Conservation (phyloP, 2,329 filamentous ascomycete species). For the Calycina herbarum region DNA sequence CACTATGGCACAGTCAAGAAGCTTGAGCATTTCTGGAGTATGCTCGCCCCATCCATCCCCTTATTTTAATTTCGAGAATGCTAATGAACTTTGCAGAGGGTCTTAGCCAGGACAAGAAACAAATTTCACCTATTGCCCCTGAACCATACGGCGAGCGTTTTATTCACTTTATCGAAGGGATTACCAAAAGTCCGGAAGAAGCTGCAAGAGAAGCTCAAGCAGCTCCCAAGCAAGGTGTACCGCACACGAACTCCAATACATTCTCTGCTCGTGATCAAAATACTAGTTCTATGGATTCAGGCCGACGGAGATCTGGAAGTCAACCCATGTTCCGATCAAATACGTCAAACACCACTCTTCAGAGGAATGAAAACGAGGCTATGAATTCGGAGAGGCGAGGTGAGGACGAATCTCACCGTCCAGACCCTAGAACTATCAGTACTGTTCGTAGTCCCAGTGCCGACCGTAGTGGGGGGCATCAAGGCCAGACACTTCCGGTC, state of each 20-base stretch:
- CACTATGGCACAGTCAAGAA: constrained; percentile 95
- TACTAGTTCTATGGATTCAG: constrained; percentile 25
- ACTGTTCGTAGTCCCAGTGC: constrained; percentile 57
- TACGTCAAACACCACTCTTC: constrained; percentile 28
- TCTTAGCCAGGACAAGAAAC: constrained; percentile 74
- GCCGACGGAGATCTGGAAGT: constrained; percentile 27
- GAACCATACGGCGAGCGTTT: constrained; percentile 92
- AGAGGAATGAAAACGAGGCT: constrained; percentile 34
- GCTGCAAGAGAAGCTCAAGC: constrained; percentile 60
- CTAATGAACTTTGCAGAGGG: constrained; percentile 56
- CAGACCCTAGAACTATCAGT: constrained; percentile 47
- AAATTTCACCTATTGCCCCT: constrained; percentile 91
- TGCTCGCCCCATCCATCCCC: not conserved
- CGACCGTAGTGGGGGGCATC: constrained; percentile 52
- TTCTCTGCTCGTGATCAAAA: constrained; percentile 29
- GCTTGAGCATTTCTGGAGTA: constrained; percentile 88
- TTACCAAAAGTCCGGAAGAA: constrained; percentile 89
- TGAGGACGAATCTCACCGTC: constrained; percentile 33
- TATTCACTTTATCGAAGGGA: constrained; percentile 83
- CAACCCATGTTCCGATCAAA: constrained; percentile 26
- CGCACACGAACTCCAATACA: constrained; percentile 30
- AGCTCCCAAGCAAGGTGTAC: constrained; percentile 20
- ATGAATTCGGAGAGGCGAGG: constrained; percentile 38
- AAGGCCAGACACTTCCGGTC: constrained; percentile 70
- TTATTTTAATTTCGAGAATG: not conserved